A percentile compares a stretch with the other conserved stretches of the same genome.
Conservation (phyloP, 345 rosid genomes). For the Eutrema japonicum region DNA sequence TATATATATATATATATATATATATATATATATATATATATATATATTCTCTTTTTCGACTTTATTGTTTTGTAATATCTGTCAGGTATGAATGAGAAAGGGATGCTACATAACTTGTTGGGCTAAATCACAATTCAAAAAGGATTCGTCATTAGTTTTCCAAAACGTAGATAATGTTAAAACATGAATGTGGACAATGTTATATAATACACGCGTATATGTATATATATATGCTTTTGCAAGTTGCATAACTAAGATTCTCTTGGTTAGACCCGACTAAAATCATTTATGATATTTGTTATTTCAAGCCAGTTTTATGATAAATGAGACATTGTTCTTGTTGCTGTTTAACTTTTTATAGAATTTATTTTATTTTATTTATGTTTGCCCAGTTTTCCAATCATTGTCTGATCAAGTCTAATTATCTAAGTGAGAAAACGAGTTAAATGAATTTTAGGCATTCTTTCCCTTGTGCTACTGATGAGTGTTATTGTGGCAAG, state of each 20-base stretch:
- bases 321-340: slow-evolving; percentile 1
- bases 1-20: background rate
- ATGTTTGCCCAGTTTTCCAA: background rate
- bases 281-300: background rate
- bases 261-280: slow-evolving; percentile 7
- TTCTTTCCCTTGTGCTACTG: background rate
- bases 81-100: slow-evolving; percentile 39
- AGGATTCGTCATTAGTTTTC: slow-evolving; percentile 36
- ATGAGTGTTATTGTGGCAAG: slow-evolving; percentile 22
- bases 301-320: slow-evolving; percentile 6
- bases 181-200: slow-evolving; percentile 25
- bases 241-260: slow-evolving; percentile 30
- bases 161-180: slow-evolving; percentile 32
- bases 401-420: background rate
- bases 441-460: background rate
- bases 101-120: slow-evolving; percentile 39
- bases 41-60: background rate
- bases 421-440: slow-evolving; percentile 6
- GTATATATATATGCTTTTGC: slow-evolving; percentile 12
- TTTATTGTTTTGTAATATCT: slow-evolving; percentile 20
- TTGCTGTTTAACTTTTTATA: background rate
- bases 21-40: background rate
- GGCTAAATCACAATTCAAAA: slow-evolving; percentile 23
- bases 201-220: background rate
- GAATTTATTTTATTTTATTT: background rate